Conservation (phyloP, 2,329 filamentous ascomycete species). For the Escovopsis sp. region DNA sequence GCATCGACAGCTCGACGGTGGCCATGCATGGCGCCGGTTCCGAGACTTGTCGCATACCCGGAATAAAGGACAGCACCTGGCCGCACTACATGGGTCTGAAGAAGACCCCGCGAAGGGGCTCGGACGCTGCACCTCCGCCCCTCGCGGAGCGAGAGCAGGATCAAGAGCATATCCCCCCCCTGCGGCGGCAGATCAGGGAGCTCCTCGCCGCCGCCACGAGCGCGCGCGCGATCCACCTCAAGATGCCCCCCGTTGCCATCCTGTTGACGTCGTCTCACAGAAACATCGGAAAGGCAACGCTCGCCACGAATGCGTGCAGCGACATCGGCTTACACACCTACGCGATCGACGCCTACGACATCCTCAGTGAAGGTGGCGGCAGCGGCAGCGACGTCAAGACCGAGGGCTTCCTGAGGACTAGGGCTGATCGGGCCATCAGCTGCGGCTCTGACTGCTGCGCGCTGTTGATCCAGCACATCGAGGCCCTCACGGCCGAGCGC, state of each 20-base stretch:
- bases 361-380: constrained; percentile 71
- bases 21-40: constrained; percentile 87
- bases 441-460: constrained; percentile 76
- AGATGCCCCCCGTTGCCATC: constrained; percentile 77
- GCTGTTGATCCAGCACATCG: constrained; percentile 76
- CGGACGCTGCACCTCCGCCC: constrained; percentile 24
- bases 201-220: constrained; percentile 82
- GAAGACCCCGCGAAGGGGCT: constrained; percentile 38
- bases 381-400: constrained; percentile 88
- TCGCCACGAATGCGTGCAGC: constrained; percentile 62
- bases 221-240: constrained; percentile 68
- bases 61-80: constrained; percentile 65
- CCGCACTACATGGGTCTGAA: constrained; percentile 77
- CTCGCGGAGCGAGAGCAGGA: constrained; percentile 29
- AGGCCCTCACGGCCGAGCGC: constrained; percentile 79
- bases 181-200: constrained; percentile 63
- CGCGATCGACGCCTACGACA: constrained; percentile 79
- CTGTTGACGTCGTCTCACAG: constrained; percentile 83
- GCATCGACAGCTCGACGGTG: constrained; percentile 73
- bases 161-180: constrained; percentile 36
- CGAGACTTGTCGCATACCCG: constrained; percentile 66
- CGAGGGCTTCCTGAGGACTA: constrained; percentile 74
- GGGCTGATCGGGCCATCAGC: constrained; percentile 75
- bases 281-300: constrained; percentile 78
- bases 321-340: constrained; percentile 88